Base-by-base conservation (phyloP, 495 filamentous ascomycete species). In the Aspergillus avenaceus region DNA sequence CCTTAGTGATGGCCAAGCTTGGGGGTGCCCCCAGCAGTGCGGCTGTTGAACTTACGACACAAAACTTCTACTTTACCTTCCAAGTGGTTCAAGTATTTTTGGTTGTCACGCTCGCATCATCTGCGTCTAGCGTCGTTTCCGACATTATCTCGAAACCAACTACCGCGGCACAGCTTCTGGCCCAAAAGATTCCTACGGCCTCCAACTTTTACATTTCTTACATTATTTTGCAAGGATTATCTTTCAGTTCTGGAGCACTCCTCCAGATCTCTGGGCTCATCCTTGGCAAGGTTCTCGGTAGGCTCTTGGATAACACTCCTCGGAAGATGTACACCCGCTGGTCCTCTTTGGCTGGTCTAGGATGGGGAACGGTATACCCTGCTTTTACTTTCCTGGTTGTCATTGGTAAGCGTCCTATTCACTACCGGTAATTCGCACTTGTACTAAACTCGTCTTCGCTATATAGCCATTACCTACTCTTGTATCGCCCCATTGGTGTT, bases 161-260 rank as follows among this genome's bases (percentile, higher is more conserved):
- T 3, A 64, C 60, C 7, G 84, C 78, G 22, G 72, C 88, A 0
- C 70, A 48, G 5, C 69, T 97, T 45, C 78, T 98, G 9, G 85
- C 93, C 12, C 56, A 72, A 13, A 86, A 87, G 49, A 70, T 97
- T 9, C 93, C 93, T 8, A 82, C 75, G 45, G 81, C 88, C 3
- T 91, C 90, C 55, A 97, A 95, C 71, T 91, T 98, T 68, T 98
- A 95, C 70, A 86, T 97, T 44, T 86, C 87, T 0, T 98, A 95
- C 72, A 92, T 98, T 61, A 85, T 97, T 58, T 77, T 98, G 23
- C 91, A 97, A 67, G 93, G 93, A 41, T 70, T 98, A 50, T 86
- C 85, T n/a, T 81, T 96, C 57, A 85, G 86, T 41, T 75, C 89
- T 0, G 78, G 84, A 47, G 78, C 85, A 3, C 67, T 98, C 24